These are phyloP conservation scores for Teratosphaeriaceae sp. DNA, from an alignment of 2,329 filamentous ascomycete species.

Conservation along the genomic window DNA sequence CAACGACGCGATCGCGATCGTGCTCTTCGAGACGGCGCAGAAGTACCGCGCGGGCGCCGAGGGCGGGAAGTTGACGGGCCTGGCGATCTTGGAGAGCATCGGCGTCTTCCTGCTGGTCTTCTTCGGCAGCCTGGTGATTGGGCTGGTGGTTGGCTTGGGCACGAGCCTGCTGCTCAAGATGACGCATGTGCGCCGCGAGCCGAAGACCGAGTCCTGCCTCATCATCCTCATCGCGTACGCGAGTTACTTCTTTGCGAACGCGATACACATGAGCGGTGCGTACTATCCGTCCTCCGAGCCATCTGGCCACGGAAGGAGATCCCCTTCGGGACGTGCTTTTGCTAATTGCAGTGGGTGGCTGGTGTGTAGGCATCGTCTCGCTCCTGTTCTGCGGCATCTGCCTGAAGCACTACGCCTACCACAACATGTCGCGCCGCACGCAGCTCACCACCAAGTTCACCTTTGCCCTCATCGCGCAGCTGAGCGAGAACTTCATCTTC, in stretches of 20 bases:
- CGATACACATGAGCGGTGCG: conserved; percentile 89
- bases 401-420: conserved; percentile 97
- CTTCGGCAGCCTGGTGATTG: conserved; percentile 87
- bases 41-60: conserved; percentile 73
- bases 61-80: conserved; percentile 62
- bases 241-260: conserved; percentile 97
- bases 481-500: conserved; percentile 99
- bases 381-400: conserved; percentile 97
- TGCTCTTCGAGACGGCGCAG: conserved; percentile 96
- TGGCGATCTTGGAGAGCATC: conserved; percentile 83
- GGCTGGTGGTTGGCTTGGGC: conserved; percentile 75
- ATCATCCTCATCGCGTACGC: conserved; percentile 92
- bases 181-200: conserved; percentile 84
- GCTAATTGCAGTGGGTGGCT: no score
- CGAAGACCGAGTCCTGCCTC: conserved; percentile 94
- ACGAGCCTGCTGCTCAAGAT: conserved; percentile 90
- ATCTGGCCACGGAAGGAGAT: no score
- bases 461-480: conserved; percentile 87
- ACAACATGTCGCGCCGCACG: conserved; percentile 98
- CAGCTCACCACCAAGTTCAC: conserved; percentile 97
- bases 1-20: conserved; percentile 97
- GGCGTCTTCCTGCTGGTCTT: conserved; percentile 95
- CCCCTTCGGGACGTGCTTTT: no score
- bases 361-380: conserved; percentile 86
- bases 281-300: conserved; percentile 6